Percentiles rank a stretch among this genome's conserved stretches.
These are phyloP conservation scores for Xylaria digitata DNA, from an alignment of 2,329 filamentous ascomycete species.

Conservation along the genomic window DNA sequence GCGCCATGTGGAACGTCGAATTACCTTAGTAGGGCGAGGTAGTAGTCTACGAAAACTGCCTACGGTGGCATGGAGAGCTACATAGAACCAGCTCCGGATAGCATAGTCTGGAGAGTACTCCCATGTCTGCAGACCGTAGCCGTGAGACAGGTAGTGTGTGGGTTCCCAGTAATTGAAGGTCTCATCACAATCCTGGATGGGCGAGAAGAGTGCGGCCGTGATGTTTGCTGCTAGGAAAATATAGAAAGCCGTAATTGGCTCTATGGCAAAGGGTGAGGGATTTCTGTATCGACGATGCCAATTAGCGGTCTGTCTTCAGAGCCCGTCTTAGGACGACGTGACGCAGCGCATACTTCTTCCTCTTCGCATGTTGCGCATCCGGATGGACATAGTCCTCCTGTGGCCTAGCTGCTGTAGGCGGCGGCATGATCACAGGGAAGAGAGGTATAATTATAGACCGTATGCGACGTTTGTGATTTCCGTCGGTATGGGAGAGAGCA, in stretches of 20 bases:
- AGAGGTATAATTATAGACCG: not conserved
- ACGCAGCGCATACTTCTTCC: conserved; percentile 49
- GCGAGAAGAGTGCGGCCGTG: conserved; percentile 82
- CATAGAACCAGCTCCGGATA: conserved; percentile 95
- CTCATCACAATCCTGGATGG: conserved; percentile 98
- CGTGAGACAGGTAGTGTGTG: conserved; percentile 91
- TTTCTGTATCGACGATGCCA: conserved; percentile 48
- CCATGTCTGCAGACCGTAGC: conserved; percentile 96
- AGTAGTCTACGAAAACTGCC: conserved; percentile 74
- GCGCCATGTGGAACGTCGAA: not conserved
- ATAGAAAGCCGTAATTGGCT: conserved; percentile 82
- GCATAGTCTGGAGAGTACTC: conserved; percentile 96
- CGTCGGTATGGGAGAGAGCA: not conserved
- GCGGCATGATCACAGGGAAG: conserved; percentile 41
- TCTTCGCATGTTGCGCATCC: conserved; percentile 49
- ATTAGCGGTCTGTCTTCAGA: conserved; percentile 19
- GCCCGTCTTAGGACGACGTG: not conserved
- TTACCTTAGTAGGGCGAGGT: conserved; percentile 69
- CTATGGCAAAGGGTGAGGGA: conserved; percentile 70
- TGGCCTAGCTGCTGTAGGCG: conserved; percentile 37
- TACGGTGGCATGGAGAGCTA: conserved; percentile 79
- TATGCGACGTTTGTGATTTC: not conserved
- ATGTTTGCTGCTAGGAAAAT: conserved; percentile 79
- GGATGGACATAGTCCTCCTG: conserved; percentile 46
- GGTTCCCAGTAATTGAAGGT: conserved; percentile 99